Evolutionary conservation across 495 filamentous ascomycete genomes (phyloP), one percentile per base, ranked within the genome.

Genomic region (Penicillium tannophilum): DNA sequence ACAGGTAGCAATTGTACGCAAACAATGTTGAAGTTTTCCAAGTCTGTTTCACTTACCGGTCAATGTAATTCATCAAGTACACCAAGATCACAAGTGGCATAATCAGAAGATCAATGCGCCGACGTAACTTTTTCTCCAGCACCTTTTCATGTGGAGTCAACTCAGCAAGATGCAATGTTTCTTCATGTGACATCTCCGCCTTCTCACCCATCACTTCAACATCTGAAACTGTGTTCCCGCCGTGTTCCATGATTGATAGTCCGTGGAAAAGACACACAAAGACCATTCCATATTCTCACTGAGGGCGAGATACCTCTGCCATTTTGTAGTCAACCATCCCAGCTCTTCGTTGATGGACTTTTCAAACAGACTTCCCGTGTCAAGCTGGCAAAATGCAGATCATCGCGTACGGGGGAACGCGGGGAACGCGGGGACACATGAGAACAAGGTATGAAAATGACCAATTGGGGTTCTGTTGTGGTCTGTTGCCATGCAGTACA

Each of bases 51-150:
- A 54, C 66, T 8, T 67, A 75, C 63, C 78, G 72, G 56, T 83
- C 79, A 43, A 82, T 79, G 55, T 80, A 80, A 58, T 83, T 83
- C 78, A 83, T 80, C 23, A 83, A 65, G 60, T 81, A 83, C 12
- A 82, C 75, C 17, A 80, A 50, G 54, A 83, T 81, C 1, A 83
- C 72, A 52, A 80, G 56, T 6, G 81, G 82, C 74, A 84, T 78
- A 43, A 83, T 75, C 44, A 79, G 52, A 9, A 66, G 35, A 58
- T 83, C 81, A 53, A 84, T 82, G 42, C 73, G 76, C 5, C 69
- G 57, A 4, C 70, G 62, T 31, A 83, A 64, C 56, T 75, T 73
- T 56, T 71, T 77, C 68, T 83, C 77, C 6, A 76, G 47, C 0
- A 57, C 65, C 41, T 69, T 62, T 60, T 81, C 76, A 39, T 80